Base-by-base conservation (phyloP, 1,139 yeast genomes). In the Blastobotrys indianensis region DNA sequence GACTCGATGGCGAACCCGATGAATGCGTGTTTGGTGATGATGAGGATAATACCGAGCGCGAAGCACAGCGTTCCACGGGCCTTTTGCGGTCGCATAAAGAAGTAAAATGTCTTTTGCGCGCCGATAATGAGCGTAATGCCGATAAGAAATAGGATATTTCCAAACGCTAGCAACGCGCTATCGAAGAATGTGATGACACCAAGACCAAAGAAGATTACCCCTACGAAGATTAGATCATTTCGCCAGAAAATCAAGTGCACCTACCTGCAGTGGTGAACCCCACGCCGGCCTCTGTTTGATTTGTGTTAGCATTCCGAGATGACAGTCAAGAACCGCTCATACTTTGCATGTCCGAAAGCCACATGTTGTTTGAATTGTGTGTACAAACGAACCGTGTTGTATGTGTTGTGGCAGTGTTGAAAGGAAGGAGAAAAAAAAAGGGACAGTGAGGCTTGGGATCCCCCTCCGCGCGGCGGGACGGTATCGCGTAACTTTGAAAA, bases 121-220 rank as follows among this genome's bases (percentile, higher is more conserved):
- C 98, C 98, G 47, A 92, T 88, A 53, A 92, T 85, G 46, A 92
- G 71, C 20, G 85, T 73, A 17, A 92, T 75, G 13, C 98, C 98
- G 30, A 82, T 76, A 17, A 92, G 73, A 62, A 92, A 90, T 37
- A 90, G 67, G 3, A 73, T 79, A 61, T 90, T 90, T 23, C 97
- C 97, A 62, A 92, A 75, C 1, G 97, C 96, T 51, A 92, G 73
- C 41, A 92, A 73, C 1, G 94, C 94, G 8, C 95, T 75, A 63
- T 92, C 97, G 61, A 92, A 92, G 54, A 92, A 80, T 25, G 96
- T 79, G 61, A 88, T 61, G 37, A 92, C 75, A 10, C 98, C 98
- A 33, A 90, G 71, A 7, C 86, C 63, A 65, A 92, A 85, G 63
- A 87, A 83, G 40, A 85, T 65, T 48, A 83, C 76, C 10, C 77